Conservation (phyloP, 2,329 filamentous ascomycete species). For the Decorospora gaudefroyi region DNA sequence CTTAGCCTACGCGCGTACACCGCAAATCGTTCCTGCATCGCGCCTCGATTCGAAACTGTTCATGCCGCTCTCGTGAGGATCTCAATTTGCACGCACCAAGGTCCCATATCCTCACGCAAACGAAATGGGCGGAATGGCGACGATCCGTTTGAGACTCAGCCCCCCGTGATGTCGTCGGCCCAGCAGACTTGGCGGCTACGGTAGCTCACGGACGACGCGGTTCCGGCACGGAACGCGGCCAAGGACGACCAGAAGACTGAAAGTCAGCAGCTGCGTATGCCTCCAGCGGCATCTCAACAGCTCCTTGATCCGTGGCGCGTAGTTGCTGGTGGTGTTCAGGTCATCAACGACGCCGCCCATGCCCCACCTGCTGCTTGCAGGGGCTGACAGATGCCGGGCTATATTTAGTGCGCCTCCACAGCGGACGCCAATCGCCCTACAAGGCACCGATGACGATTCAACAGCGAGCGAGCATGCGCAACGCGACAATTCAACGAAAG, state of each 20-base stretch:
- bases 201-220: constrained; percentile 2
- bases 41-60: constrained; percentile 7
- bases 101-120: not conserved
- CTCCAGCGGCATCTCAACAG: not conserved
- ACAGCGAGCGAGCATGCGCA: not conserved
- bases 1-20: no score
- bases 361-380: constrained; percentile 10
- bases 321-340: constrained; percentile 6
- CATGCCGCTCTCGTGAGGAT: not conserved
- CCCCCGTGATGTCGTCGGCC: constrained; percentile 5
- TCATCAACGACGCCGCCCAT: no score
- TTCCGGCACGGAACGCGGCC: constrained; percentile 3
- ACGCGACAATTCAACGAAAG: constrained; percentile 1
- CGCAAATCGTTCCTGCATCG: no score
- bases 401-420: constrained; percentile 21
- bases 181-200: constrained; percentile 8
- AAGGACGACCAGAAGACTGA: not conserved
- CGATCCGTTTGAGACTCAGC: constrained; percentile 1
- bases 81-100: not conserved
- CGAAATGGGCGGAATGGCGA: not conserved
- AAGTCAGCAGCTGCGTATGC: not conserved
- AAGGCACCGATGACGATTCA: not conserved
- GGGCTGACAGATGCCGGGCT: constrained; percentile 19
- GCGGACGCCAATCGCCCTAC: constrained; percentile 12
- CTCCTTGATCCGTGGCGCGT: not conserved